Conservation (phyloP, 805 yeast genomes). For the Barnettozyma populi region DNA sequence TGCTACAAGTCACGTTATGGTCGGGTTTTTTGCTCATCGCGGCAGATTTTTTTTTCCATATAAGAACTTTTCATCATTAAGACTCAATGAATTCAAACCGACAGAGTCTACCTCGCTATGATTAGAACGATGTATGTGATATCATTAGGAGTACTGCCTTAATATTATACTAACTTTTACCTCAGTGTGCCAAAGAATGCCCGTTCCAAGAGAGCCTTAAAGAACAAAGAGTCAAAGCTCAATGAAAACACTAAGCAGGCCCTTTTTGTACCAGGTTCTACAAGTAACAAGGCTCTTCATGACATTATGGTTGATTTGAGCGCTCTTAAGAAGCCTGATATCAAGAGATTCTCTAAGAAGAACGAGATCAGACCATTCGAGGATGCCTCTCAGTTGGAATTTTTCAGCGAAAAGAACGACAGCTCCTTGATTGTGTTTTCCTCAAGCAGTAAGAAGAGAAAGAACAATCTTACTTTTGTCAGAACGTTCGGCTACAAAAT, state of each 20-base stretch:
- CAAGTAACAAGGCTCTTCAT: constrained; percentile 72
- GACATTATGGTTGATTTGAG: constrained; percentile 86
- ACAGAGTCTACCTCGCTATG: neutral
- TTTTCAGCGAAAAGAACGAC: constrained; percentile 93
- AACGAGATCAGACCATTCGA: constrained; percentile 92
- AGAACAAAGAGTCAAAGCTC: constrained; percentile 79
- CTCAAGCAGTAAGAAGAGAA: constrained; percentile 84
- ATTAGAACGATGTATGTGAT: constrained; percentile 11
- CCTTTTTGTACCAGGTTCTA: constrained; percentile 84
- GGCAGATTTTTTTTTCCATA: neutral
- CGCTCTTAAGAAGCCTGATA: constrained; percentile 86
- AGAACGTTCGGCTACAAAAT: constrained; percentile 88
- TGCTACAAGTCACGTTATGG: neutral
- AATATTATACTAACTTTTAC: constrained; percentile 17
- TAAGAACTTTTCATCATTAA: neutral
- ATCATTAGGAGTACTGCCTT: neutral
- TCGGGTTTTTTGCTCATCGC: neutral
- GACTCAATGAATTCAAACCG: neutral
- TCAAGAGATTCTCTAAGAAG: constrained; percentile 81
- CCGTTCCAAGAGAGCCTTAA: constrained; percentile 90
- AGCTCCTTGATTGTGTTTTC: constrained; percentile 76
- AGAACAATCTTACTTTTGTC: constrained; percentile 80
- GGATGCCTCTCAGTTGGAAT: constrained; percentile 78
- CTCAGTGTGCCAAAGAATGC: constrained; percentile 83
- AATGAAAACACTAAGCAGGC: constrained; percentile 89